phyloP scores from a whole-genome alignment of 192 early-diverging fungal species.

The Geranomyces variabilis region DNA sequence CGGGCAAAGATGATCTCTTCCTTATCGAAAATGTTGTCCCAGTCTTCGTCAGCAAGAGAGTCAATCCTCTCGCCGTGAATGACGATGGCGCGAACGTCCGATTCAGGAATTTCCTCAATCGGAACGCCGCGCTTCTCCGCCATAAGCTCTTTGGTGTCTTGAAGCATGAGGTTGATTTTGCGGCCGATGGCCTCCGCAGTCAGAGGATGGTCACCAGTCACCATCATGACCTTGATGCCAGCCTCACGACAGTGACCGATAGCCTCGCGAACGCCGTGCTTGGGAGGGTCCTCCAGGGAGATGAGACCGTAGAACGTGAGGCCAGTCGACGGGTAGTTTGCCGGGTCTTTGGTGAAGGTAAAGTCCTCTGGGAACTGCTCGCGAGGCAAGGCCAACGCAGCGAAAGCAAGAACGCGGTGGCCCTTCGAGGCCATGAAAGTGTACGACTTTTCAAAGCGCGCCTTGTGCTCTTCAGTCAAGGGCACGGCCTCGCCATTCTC shows the following conservation, averaged over 20 bases:
- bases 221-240: constrained; percentile 97
- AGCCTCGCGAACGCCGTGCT: constrained; percentile 97
- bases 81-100: constrained; percentile 87
- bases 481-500: constrained; percentile 56
- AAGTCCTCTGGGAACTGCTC: constrained; percentile 71
- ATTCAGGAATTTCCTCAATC: constrained; percentile 67
- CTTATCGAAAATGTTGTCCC: constrained; percentile 93
- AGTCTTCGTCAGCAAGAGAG: constrained; percentile 76
- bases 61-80: constrained; percentile 92
- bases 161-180: constrained; percentile 93
- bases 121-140: constrained; percentile 68
- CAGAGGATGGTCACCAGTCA: constrained; percentile 96
- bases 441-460: constrained; percentile 75
- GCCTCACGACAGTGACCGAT: constrained; percentile 90
- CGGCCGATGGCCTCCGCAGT: constrained; percentile 94
- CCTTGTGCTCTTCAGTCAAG: constrained; percentile 69
- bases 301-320: constrained; percentile 59
- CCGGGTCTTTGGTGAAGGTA: constrained; percentile 74
- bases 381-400: constrained; percentile 72
- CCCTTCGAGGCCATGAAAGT: constrained; percentile 89
- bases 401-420: constrained; percentile 94
- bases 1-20: constrained; percentile 96
- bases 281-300: constrained; percentile 95
- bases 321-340: constrained; percentile 66
- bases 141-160: constrained; percentile 81